Evolutionary conservation across 2,329 filamentous ascomycete genomes (phyloP), one percentile per base, ranked within the genome.

Genomic region (Mycosphaerella arachidis): DNA sequence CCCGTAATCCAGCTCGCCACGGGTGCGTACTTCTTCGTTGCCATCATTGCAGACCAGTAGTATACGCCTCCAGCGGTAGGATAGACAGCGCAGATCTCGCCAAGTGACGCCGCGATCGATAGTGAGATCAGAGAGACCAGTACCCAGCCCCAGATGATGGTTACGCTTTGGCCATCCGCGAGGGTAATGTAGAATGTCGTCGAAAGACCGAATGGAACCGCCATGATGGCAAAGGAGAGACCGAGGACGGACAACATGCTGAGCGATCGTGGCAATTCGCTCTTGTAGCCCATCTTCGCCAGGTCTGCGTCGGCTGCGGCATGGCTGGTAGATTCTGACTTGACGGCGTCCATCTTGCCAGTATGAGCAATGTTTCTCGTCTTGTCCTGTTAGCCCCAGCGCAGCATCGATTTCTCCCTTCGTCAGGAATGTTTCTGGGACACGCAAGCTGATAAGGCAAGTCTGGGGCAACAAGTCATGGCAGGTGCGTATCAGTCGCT

Each of bases 201-300:
- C 31, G 80, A 84, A 40, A 89, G 78, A 37, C 87, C 87, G 66
- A 86, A 88, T 0, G 86, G 86, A 10, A 86, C 86, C 10, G 87
- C 87, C 86, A 90, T 90, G 72, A 91, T 90, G 55, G 87, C 87
- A 70, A 90, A 90, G 48, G 86, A 88, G 74, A 87, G 69, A 54
- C 87, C 87, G 48, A 90, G 77, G 30, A 90, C 84, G 68, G 84
- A 87, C 68, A 89, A 73, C 86, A 89, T 89, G 71, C 83, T 85
- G 63, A 90, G 72, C 66, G 84, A 86, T 61, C 86, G 80, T 16
- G 86, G 86, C 48, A 90, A 71, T 70, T 89, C 86, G 56, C 81
- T 79, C 74, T 83, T 83, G 78, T 89, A 89, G 55, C 86, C 87
- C 84, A 89, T 85, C 66, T 80, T 81, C 61, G 82, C 85, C 68